Evolutionary conservation across 2,329 filamentous ascomycete species (phyloP).

Genomic region (Sphaceloma murrayae): DNA sequence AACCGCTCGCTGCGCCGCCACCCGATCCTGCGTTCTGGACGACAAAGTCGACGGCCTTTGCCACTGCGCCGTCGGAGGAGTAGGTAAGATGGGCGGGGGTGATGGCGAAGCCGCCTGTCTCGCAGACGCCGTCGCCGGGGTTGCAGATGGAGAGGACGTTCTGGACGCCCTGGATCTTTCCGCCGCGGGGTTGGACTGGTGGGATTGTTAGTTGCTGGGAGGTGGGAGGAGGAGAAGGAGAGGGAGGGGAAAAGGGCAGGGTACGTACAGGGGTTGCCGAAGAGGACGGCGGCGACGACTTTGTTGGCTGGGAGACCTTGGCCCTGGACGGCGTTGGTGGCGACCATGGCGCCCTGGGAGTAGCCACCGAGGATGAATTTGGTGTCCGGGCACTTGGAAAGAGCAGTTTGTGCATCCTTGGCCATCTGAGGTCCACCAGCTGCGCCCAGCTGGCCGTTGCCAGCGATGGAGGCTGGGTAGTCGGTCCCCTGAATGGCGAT

Average conservation of each 20-base stretch:
- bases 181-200: conserved; percentile 8
- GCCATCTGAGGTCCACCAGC: conserved; percentile 22
- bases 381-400: conserved; percentile 24
- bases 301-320: conserved; percentile 13
- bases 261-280: conserved; percentile 23
- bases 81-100: conserved; percentile 22
- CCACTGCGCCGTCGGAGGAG: conserved; percentile 6
- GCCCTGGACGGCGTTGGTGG: conserved; percentile 21
- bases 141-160: conserved; percentile 20
- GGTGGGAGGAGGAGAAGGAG: not conserved
- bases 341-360: conserved; percentile 24
- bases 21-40: conserved; percentile 2
- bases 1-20: too few relatives aligned
- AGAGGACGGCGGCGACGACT: conserved; percentile 23
- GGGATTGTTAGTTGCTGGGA: not conserved
- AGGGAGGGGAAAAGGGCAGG: not conserved
- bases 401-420: conserved; percentile 20
- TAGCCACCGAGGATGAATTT: conserved; percentile 25
- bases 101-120: conserved; percentile 20
- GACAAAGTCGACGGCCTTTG: conserved; percentile 2
- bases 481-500: conserved; percentile 47
- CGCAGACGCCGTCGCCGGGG: conserved; percentile 25
- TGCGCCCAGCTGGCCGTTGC: conserved; percentile 19
- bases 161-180: not conserved
- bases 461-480: conserved; percentile 36